Base-by-base conservation (phyloP, 75 land plant species). In the Pinus taeda region DNA sequence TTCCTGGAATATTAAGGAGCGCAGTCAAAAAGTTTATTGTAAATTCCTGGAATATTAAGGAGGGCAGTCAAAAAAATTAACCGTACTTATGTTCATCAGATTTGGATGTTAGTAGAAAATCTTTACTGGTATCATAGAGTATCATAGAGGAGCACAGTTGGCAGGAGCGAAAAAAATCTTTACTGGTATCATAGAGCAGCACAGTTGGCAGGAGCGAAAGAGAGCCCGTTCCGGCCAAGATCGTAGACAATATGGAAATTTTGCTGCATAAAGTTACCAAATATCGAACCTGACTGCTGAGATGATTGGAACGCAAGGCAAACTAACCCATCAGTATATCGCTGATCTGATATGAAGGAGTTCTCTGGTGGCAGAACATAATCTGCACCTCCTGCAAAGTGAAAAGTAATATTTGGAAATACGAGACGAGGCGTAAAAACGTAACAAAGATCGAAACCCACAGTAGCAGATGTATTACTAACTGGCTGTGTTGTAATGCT, bases 371-470 rank as follows among this genome's bases (percentile, higher is more conserved):
- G 33, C 33, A 33, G 33, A 33, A 33, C 33, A 33, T 33, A 33
- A 33, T 33, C 33, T 33, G 33, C 33, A 33, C 33, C 33, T 33
- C 33, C 33, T 33, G 33, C 33, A 33, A 33, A 33, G 33, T 33
- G 33, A 33, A 33, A 33, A 33, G 33, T 33, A 33, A 33, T 33
- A 33, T 33, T 33, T 33, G 33, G 33, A 1, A 33, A 33, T 33
- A 33, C 33, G 33, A 33, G 33, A 33, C 69, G 17, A 37, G 45
- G 36, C 15, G 70, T 37, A 37, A 36, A 1, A 1, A 15, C 14
- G 37, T 75, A 79, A 17, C 81, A 79, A 4, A 79, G 70, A 75
- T 79, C 81, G 5, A 79, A 29, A 1, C 79, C 81, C 33, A 33
- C 33, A n/a, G 30, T 22, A 5, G 8, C 17, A 29, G 62, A 58